Conservation (phyloP, 768 basidiomycete genomes). For the Calvatia gigantea region DNA sequence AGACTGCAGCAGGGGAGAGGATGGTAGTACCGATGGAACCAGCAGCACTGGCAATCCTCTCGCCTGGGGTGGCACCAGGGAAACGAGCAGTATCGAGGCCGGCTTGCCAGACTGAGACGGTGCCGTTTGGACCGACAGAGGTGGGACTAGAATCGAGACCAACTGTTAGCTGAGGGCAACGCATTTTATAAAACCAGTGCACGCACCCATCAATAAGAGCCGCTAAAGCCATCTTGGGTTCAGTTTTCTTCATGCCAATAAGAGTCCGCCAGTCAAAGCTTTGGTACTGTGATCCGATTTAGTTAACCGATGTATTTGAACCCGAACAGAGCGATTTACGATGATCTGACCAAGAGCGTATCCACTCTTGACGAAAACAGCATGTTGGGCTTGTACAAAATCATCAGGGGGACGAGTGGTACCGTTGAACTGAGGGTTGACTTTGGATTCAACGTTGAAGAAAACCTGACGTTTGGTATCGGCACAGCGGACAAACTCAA, state of each 20-base stretch:
- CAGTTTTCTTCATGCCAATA: conserved; percentile 67
- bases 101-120: conserved; percentile 62
- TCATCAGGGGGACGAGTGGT: conserved; percentile 51
- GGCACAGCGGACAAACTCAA: conserved; percentile 71
- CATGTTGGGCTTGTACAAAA: conserved; percentile 62
- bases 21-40: conserved; percentile 59
- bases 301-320: not conserved
- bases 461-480: conserved; percentile 58
- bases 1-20: conserved; percentile 56
- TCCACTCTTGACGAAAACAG: conserved; percentile 52
- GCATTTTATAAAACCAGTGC: not conserved
- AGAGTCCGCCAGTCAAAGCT: conserved; percentile 83
- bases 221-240: conserved; percentile 52
- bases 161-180: not conserved
- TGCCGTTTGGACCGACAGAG: conserved; percentile 35
- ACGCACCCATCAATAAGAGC: conserved; percentile 66
- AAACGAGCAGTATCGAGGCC: conserved; percentile 63
- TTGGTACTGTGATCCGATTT: conserved; percentile 51
- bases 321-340: conserved; percentile 30
- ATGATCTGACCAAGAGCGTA: conserved; percentile 60
- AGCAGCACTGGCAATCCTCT: conserved; percentile 68
- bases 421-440: conserved; percentile 51
- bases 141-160: conserved; percentile 30
- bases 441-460: conserved; percentile 82
- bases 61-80: conserved; percentile 53